Evolutionary conservation across 1,139 yeast genomes (phyloP).

Genomic region (Candida sp.): DNA sequence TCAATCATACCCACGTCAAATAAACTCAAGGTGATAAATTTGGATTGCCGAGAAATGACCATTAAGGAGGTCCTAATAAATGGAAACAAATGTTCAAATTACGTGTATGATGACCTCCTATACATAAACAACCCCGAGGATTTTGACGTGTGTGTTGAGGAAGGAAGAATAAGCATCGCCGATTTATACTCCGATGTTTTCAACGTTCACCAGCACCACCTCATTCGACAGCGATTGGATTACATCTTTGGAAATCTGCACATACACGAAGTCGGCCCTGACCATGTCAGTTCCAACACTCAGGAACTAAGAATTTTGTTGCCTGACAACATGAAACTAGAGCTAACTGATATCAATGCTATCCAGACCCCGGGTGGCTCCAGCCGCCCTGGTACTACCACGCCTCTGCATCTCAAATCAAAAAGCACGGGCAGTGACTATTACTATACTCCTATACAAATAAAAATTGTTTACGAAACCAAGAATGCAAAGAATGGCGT

Average conservation of each 20-base stretch:
- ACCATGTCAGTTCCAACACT: constrained; percentile 46
- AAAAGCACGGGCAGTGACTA: constrained; percentile 40
- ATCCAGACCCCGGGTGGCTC: constrained; percentile 37
- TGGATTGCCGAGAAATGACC: constrained; percentile 83
- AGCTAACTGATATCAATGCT: constrained; percentile 57
- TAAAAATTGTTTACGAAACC: constrained; percentile 71
- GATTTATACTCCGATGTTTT: constrained; percentile 49
- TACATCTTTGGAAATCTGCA: constrained; percentile 62
- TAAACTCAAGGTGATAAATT: constrained; percentile 57
- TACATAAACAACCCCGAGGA: constrained; percentile 39
- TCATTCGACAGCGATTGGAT: constrained; percentile 64
- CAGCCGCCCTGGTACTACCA: constrained; percentile 39
- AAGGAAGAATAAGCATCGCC: constrained; percentile 34
- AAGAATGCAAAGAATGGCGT: constrained; percentile 78
- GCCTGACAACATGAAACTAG: constrained; percentile 73
- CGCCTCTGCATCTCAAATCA: constrained; percentile 44
- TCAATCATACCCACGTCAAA: constrained; percentile 76
- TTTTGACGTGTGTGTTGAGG: constrained; percentile 26
- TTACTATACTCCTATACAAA: constrained; percentile 67
- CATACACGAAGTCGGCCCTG: constrained; percentile 23
- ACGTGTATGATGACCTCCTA: constrained; percentile 41
- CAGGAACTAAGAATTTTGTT: constrained; percentile 73
- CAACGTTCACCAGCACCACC: constrained; percentile 62
- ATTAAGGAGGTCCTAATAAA: constrained; percentile 71
- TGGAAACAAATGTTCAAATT: constrained; percentile 34